Base-by-base conservation (phyloP, 495 filamentous ascomycete genomes). In the Bombardia bombarda region DNA sequence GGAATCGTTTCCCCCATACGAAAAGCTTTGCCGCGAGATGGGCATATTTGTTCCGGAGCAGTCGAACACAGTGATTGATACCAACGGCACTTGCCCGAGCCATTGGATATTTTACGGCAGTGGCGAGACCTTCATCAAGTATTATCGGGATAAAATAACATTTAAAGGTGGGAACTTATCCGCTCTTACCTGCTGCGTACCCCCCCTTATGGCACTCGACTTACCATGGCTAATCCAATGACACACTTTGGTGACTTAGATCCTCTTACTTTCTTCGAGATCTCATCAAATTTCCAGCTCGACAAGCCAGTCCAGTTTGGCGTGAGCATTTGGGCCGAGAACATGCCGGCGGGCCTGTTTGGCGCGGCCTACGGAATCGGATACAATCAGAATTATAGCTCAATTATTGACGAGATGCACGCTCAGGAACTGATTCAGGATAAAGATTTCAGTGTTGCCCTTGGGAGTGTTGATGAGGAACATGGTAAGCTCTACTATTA, bases 371-470 rank as follows among this genome's bases (percentile, higher is more conserved):
- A 67, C 47, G 62, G 66, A 9, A 60, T 63, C 19, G 68, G 50
- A 16, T 78, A 81, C 40, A 81, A 80, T 12, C 80, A 78, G 50
- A 86, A 87, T 19, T 95, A 92, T 58, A 88, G 82, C 49, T 83
- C 80, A 39, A 62, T 87, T 17, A 82, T 83, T 24, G 68, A 72
- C 43, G 61, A 66, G 6, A 67, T 88, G 62, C 71, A 74, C 17
- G 49, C 73, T 7, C 61, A 73, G 35, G 73, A 69, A 58, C 86
- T 21, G 86, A 86, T 77, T 64, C 87, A 24, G 41, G 78, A 76
- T n/a, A 79, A 73, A 45, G 81, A 83, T n/a, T 87, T 84, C 52
- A 83, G 79, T 40, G 54, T 86, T 3, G 73, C 78, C 32, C 63
- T 79, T 1, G 66, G 78, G 25, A 56, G 57, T 24, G 43, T 63